These are phyloP conservation scores for Mytilinidion resinicola DNA, from an alignment of 495 filamentous ascomycete genomes.

Conservation along the genomic window DNA sequence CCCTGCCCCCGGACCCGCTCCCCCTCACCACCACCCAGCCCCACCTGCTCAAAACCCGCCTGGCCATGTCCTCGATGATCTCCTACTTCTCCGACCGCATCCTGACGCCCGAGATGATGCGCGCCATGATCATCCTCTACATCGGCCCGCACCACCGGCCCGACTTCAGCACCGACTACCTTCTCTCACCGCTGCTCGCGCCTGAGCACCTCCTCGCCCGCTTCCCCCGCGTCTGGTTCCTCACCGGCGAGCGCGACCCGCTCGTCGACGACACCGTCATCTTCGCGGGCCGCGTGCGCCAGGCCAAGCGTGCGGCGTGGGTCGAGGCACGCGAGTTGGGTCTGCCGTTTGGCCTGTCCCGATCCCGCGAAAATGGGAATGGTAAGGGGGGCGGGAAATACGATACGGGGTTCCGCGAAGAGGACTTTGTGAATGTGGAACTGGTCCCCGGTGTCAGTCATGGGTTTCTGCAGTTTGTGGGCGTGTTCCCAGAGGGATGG, in stretches of 20 bases:
- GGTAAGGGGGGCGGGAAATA: slow-evolving; percentile 5
- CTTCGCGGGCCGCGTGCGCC: slow-evolving; percentile 78
- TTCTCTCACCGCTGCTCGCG: slow-evolving; percentile 81
- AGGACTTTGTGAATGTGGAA: slow-evolving; percentile 70
- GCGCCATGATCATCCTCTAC: slow-evolving; percentile 97
- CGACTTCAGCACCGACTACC: slow-evolving; percentile 85
- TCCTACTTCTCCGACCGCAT: slow-evolving; percentile 97
- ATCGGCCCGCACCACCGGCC: slow-evolving; percentile 88
- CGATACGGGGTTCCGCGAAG: slow-evolving; percentile 58
- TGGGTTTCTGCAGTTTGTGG: slow-evolving; percentile 86
- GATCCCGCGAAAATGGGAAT: no score
- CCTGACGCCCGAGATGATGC: slow-evolving; percentile 95
- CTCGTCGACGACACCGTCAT: slow-evolving; percentile 95
- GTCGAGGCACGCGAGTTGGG: slow-evolving; percentile 57
- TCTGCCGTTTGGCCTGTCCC: slow-evolving; percentile 25
- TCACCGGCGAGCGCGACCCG: slow-evolving; percentile 92
- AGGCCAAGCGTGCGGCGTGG: slow-evolving; percentile 70
- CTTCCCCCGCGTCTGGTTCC: slow-evolving; percentile 88
- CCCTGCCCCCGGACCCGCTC: slow-evolving; percentile 33
- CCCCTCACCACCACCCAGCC: slow-evolving; percentile 49
- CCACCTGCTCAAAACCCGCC: slow-evolving; percentile 66
- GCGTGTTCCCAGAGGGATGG: slow-evolving; percentile 80
- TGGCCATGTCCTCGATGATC: slow-evolving; percentile 92
- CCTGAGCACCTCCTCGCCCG: slow-evolving; percentile 72
- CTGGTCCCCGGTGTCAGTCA: slow-evolving; percentile 84